Evolutionary conservation across 805 yeast genomes (phyloP).

Genomic region (Kuraishia ogatae): DNA sequence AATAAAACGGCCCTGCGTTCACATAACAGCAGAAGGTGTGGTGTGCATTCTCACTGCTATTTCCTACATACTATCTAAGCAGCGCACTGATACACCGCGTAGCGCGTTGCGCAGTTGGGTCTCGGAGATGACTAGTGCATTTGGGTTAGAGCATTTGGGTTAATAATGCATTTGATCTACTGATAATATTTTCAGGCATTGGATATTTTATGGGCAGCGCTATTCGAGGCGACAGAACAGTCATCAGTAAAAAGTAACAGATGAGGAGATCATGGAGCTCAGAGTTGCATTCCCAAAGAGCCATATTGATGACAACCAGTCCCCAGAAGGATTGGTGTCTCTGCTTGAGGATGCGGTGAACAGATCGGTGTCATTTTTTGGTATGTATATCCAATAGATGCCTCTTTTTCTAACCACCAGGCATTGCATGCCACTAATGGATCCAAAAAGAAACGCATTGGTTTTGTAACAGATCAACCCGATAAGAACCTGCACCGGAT

Average conservation of each 20-base stretch:
- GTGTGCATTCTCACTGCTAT: no score
- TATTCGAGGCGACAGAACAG: no score
- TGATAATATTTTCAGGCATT: neutral
- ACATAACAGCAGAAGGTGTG: no score
- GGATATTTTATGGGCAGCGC: no score
- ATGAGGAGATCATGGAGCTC: slow-evolving; percentile 1
- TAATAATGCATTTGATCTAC: neutral
- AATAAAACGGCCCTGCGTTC: no score
- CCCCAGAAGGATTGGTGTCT: neutral
- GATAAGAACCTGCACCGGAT: no score
- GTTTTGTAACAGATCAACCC: no score
- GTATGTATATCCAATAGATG: neutral
- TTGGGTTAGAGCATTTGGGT: neutral
- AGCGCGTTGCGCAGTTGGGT: neutral
- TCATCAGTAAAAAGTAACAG: neutral
- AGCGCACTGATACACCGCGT: neutral
- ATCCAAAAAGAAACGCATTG: no score
- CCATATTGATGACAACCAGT: neutral
- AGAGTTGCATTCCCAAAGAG: neutral
- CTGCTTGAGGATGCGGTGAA: neutral
- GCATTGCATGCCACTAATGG: no score
- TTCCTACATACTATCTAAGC: no score
- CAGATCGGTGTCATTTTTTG: slow-evolving; percentile 1
- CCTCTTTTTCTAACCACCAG: no score
- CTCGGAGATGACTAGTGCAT: neutral